These are phyloP conservation scores for Leccinum sublutescens DNA, from an alignment of 768 basidiomycete species.

Conservation along the genomic window DNA sequence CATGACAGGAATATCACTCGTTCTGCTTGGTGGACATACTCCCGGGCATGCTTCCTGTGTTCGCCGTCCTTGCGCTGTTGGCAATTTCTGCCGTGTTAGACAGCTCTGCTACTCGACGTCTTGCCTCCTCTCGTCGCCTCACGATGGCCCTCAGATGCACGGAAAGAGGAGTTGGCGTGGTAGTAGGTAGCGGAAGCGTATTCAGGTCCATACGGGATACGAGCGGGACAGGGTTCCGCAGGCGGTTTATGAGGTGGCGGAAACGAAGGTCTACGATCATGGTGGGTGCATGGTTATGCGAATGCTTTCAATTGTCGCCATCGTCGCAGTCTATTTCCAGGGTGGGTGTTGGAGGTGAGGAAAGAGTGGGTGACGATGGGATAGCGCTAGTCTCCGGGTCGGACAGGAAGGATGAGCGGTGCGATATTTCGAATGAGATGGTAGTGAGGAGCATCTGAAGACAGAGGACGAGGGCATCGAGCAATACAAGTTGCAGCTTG, in stretches of 20 bases:
- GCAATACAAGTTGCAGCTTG: conserved; percentile 57
- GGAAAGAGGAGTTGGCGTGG: conserved; percentile 53
- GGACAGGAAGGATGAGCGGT: conserved; percentile 38
- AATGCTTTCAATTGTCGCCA: conserved; percentile 19
- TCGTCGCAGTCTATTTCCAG: conserved; percentile 22
- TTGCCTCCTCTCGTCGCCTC: conserved; percentile 45
- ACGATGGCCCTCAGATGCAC: conserved; percentile 49
- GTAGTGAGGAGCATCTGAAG: conserved; percentile 66
- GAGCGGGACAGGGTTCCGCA: conserved; percentile 53
- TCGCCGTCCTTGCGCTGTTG: conserved; percentile 38
- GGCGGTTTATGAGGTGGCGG: conserved; percentile 49
- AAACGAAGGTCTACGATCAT: conserved; percentile 67
- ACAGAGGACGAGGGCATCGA: conserved; percentile 66
- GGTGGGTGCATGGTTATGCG: conserved; percentile 32
- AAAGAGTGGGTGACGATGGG: conserved; percentile 24
- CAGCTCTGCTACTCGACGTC: conserved; percentile 32
- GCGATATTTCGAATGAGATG: conserved; percentile 63
- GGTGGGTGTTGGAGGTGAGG: conserved; percentile 23
- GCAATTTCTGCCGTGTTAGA: conserved; percentile 20
- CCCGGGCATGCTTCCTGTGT: conserved; percentile 35
- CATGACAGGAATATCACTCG: conserved; percentile 18
- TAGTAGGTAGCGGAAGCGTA: conserved; percentile 59
- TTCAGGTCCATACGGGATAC: conserved; percentile 28
- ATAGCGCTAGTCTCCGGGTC: conserved; percentile 40
- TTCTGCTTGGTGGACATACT: conserved; percentile 26